A percentile compares a stretch with the other conserved stretches of the same genome.
phyloP scores from a whole-genome alignment of 352 stramenopile species.

The Globisporangium polare region DNA sequence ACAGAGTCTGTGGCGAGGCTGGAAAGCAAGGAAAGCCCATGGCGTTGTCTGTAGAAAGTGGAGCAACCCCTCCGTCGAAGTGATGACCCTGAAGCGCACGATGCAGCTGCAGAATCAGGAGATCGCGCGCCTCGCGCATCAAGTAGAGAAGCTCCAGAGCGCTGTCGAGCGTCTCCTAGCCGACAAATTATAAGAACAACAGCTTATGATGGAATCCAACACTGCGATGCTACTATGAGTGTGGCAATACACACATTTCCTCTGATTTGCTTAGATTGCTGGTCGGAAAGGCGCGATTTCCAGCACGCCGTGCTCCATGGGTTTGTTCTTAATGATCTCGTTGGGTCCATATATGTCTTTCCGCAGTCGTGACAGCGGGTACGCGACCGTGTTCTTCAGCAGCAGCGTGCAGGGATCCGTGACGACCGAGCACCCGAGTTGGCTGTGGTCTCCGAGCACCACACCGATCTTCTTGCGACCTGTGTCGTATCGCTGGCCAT shows the following conservation, averaged over 20 bases:
- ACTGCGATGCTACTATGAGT: background rate
- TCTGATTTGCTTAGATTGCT: background rate
- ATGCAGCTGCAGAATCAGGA: constrained; percentile 26
- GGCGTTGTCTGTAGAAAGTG: background rate
- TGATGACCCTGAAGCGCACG: constrained; percentile 15
- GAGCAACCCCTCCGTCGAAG: background rate
- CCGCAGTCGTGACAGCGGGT: constrained; percentile 56
- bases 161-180: constrained; percentile 18
- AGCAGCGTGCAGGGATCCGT: constrained; percentile 75
- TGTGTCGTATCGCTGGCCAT: constrained; percentile 45
- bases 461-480: constrained; percentile 69
- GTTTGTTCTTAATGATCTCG: constrained; percentile 79
- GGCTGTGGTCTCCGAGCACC: constrained; percentile 61
- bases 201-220: background rate
- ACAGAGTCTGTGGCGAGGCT: constrained; percentile 20
- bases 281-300: constrained; percentile 36
- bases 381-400: constrained; percentile 52
- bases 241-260: background rate
- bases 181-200: constrained; percentile 5
- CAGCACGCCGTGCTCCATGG: constrained; percentile 62
- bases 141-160: constrained; percentile 25
- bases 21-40: background rate
- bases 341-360: constrained; percentile 70
- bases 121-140: constrained; percentile 21
- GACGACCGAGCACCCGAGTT: constrained; percentile 67